Evolutionary conservation across 768 basidiomycete species (phyloP).

Genomic region (Mycena venus): DNA sequence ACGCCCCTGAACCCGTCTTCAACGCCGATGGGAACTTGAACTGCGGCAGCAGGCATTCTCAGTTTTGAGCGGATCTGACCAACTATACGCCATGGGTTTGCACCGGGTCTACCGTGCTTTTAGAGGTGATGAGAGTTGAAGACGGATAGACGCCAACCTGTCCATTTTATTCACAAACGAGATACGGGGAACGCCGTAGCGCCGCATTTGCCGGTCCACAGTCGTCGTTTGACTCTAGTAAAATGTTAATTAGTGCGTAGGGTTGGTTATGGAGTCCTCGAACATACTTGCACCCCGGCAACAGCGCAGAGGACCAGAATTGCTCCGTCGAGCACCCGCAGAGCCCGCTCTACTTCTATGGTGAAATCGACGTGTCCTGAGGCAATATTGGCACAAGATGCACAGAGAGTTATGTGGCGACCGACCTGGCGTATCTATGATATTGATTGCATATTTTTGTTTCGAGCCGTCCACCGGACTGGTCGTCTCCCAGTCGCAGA

Average conservation of each 20-base stretch:
- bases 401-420: neutral
- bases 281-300: slow-evolving; percentile 88
- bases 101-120: slow-evolving; percentile 79
- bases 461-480: slow-evolving; percentile 70
- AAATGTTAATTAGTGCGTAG: neutral
- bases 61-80: slow-evolving; percentile 93
- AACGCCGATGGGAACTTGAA: slow-evolving; percentile 94
- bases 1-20: slow-evolving; percentile 93
- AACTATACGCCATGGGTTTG: slow-evolving; percentile 97
- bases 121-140: neutral
- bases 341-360: slow-evolving; percentile 97
- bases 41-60: slow-evolving; percentile 92
- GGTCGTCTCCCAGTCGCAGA: slow-evolving; percentile 93
- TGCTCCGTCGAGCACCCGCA: slow-evolving; percentile 96
- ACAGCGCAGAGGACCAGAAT: slow-evolving; percentile 97
- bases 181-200: slow-evolving; percentile 95
- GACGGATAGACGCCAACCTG: slow-evolving; percentile 60
- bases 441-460: slow-evolving; percentile 94
- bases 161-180: slow-evolving; percentile 99
- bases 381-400: neutral
- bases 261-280: neutral
- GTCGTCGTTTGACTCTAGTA: slow-evolving; percentile 96
- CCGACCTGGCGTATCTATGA: slow-evolving; percentile 95
- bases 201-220: slow-evolving; percentile 98
- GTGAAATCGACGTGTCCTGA: slow-evolving; percentile 99